Evolutionary conservation across 768 basidiomycete species (phyloP).

Genomic region (Candolleomyces eurysporus): DNA sequence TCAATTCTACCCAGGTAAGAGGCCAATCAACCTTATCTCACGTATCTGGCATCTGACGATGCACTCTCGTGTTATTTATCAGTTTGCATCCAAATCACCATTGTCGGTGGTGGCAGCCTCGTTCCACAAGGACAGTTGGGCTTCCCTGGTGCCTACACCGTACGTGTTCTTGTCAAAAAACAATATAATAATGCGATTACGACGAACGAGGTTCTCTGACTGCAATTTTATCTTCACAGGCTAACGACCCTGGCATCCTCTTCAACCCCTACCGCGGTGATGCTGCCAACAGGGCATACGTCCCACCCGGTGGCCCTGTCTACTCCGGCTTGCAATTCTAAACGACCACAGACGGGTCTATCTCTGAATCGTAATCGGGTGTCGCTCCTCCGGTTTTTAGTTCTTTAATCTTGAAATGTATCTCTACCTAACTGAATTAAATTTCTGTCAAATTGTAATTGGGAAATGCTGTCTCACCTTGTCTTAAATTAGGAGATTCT

Average conservation of each 20-base stretch:
- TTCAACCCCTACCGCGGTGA: constrained; percentile 36
- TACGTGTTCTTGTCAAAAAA: constrained; percentile 4
- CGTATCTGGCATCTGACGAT: neutral
- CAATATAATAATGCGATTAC: neutral
- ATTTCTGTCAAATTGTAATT: no score
- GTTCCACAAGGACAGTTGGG: constrained; percentile 17
- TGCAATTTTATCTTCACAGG: constrained; percentile 14
- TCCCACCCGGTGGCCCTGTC: constrained; percentile 32
- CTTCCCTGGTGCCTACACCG: constrained; percentile 37
- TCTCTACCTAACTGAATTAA: no score
- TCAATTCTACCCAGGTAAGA: constrained; percentile 33
- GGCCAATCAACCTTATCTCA: neutral
- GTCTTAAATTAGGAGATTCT: no score
- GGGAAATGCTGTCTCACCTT: no score
- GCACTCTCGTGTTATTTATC: neutral
- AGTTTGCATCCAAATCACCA: constrained; percentile 37
- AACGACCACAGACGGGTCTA: neutral
- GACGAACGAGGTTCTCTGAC: neutral
- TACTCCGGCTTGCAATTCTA: constrained; percentile 26
- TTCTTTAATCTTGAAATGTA: neutral
- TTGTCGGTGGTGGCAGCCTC: constrained; percentile 33
- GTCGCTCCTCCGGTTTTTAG: neutral
- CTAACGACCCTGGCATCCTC: constrained; percentile 33
- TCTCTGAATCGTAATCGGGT: neutral
- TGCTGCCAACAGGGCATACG: constrained; percentile 32